Evolutionary conservation across 805 yeast species (phyloP), one percentile per base, ranked within the genome.

Genomic region (Yarrowia divulgata): DNA sequence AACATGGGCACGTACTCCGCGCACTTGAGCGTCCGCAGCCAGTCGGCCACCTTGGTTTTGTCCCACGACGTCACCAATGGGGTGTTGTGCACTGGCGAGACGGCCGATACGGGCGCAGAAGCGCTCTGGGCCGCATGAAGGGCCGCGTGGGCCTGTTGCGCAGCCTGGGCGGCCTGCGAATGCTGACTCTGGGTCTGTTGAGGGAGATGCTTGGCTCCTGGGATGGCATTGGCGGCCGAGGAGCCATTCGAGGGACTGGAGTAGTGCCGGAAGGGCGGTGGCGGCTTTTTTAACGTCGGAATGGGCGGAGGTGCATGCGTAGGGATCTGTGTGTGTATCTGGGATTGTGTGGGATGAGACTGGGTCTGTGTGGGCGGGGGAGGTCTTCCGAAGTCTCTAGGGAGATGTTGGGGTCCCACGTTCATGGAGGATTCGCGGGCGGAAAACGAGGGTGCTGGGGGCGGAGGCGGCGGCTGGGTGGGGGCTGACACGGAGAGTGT

Each of bases 1-100:
- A 78, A 75, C 39, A 60, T 37, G 23, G 66, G 66, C 19, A 68
- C 35, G 62, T 63, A 63, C n/a, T 63, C 48, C 1, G 48, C 19
- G 39, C 68, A 63, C 14, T 49, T 63, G 39, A 63, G 57, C 35
- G 48, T 3, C 5, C 57, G 39, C n/a, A 63, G 57, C 68, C 81
- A 78, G n/a, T 75, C 75, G 19, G 71, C 71, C 29, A 78, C 73
- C 10, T 74, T 71, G 23, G 70, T 63, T n/a, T 69, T 70, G 43
- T 74, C 73, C 80, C 80, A 78, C 35, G 52, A 18, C 19, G 58
- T 50, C n/a, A 64, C 50, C 39, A 23, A 4, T 16, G 58, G 50
- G 3, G 62, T 34, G 23, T 40, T 10, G 4, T 48, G 23, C 6
- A 16, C 63, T 4, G 52, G 68, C 1, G 70, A 34, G 37, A 39